A percentile compares a stretch with the other conserved stretches of the same genome.
phyloP scores from a whole-genome alignment of 441 rosid genomes.

The Isatis lusitanica region DNA sequence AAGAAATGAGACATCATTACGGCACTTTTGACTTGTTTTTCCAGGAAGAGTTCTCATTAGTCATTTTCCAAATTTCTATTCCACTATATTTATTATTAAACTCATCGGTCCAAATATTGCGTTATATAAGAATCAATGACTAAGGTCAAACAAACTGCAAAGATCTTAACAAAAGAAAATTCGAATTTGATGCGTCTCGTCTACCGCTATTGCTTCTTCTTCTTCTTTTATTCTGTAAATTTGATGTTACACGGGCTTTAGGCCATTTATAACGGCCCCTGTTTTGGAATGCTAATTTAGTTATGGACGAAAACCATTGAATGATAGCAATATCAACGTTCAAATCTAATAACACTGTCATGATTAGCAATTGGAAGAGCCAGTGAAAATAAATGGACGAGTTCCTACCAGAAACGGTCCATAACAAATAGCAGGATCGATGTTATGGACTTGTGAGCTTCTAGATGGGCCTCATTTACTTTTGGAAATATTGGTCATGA shows the following conservation, averaged over 20 bases:
- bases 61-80: not conserved
- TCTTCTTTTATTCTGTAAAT: too few relatives aligned
- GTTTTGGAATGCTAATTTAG: not conserved
- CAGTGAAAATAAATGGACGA: not conserved
- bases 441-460: not conserved
- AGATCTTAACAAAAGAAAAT: not conserved
- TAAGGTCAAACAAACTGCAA: not conserved
- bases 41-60: conserved; percentile 6
- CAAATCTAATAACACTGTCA: not conserved
- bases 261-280: too few relatives aligned
- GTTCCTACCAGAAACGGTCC: too few relatives aligned
- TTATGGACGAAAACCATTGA: not conserved
- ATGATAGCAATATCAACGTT: not conserved
- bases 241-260: too few relatives aligned
- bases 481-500: not conserved
- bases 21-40: not conserved
- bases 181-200: too few relatives aligned
- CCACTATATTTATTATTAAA: not conserved
- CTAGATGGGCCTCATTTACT: conserved; percentile 6
- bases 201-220: too few relatives aligned
- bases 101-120: not conserved
- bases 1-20: not conserved
- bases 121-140: not conserved
- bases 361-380: not conserved
- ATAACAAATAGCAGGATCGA: not conserved